A percentile compares a stretch with the other conserved stretches of the same genome.
These are phyloP conservation scores for Adiantum capillusveneris DNA, from an alignment of 75 land plant genomes.

Conservation along the genomic window DNA sequence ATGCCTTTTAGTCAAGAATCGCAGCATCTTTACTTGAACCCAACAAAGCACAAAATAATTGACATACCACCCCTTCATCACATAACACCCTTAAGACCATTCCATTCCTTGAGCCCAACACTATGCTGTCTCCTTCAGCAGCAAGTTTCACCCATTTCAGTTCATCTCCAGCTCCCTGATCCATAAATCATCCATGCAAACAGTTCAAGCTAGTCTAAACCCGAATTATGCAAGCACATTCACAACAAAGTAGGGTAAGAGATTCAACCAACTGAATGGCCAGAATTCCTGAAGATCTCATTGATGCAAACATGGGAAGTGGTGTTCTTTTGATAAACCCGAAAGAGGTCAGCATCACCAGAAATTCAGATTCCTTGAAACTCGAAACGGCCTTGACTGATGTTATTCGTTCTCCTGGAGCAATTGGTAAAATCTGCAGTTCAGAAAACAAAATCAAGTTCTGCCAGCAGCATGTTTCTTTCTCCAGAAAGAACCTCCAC, in stretches of 20 bases:
- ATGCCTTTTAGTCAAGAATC: neutral
- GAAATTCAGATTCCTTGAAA: conserved; percentile 68
- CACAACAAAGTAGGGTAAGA: neutral
- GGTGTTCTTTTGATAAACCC: conserved; percentile 89
- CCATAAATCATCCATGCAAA: neutral
- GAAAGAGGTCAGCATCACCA: conserved; percentile 76
- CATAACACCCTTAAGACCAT: conserved; percentile 28
- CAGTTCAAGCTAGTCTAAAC: neutral
- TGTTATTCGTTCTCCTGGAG: conserved; percentile 90
- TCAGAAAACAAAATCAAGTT: neutral
- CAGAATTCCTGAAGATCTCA: conserved; percentile 79
- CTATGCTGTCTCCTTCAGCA: conserved; percentile 70
- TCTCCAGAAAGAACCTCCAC: conserved; percentile 19
- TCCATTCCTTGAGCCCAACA: conserved; percentile 82
- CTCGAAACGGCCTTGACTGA: conserved; percentile 83
- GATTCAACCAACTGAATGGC: conserved; percentile 83
- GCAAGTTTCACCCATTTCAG: conserved; percentile 88
- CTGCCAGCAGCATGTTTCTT: neutral
- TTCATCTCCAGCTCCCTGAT: conserved; percentile 92
- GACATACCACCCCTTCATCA: neutral
- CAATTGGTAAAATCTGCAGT: conserved; percentile 72
- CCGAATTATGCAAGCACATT: neutral
- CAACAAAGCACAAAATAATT: neutral
- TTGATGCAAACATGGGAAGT: conserved; percentile 66
- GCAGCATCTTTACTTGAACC: neutral